These are phyloP conservation scores for Didymella glomerata DNA, from an alignment of 2,329 filamentous ascomycete species.

Conservation along the genomic window DNA sequence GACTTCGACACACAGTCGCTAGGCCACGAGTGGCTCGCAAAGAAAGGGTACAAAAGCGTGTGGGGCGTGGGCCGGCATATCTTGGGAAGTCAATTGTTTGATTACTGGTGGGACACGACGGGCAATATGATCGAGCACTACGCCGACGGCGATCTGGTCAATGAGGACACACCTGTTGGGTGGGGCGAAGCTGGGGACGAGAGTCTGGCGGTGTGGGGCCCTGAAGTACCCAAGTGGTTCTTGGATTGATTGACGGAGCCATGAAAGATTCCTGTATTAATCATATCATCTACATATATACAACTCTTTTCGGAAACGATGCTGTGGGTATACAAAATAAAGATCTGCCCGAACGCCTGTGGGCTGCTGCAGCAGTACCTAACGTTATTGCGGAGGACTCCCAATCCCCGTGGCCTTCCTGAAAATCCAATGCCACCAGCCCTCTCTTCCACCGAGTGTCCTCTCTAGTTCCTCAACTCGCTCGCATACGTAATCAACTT, in stretches of 20 bases:
- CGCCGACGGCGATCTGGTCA: constrained; percentile 73
- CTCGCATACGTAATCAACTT: constrained; percentile 59
- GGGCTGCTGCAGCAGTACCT: background rate
- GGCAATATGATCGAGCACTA: constrained; percentile 75
- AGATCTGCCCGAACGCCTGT: background rate
- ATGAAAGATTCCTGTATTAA: background rate
- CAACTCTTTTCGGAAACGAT: background rate
- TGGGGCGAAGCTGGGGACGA: constrained; percentile 53
- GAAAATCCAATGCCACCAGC: constrained; percentile 47
- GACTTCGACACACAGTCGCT: constrained; percentile 74
- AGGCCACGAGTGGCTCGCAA: constrained; percentile 72
- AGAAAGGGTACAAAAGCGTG: constrained; percentile 69
- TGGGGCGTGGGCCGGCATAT: constrained; percentile 78
- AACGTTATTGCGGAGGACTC: constrained; percentile 14
- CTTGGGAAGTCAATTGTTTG: constrained; percentile 75
- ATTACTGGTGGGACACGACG: constrained; percentile 74
- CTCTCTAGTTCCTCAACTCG: constrained; percentile 64
- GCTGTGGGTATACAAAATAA: constrained; percentile 12
- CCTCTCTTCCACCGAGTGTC: constrained; percentile 55
- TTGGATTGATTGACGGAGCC: constrained; percentile 33
- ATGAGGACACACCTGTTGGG: constrained; percentile 61
- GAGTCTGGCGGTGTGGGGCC: constrained; percentile 55
- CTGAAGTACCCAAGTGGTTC: constrained; percentile 52
- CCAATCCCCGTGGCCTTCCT: constrained; percentile 42
- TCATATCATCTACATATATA: background rate